Evolutionary conservation across 106 monocot species (phyloP).

Genomic region (Dioscorea zingiberensis): DNA sequence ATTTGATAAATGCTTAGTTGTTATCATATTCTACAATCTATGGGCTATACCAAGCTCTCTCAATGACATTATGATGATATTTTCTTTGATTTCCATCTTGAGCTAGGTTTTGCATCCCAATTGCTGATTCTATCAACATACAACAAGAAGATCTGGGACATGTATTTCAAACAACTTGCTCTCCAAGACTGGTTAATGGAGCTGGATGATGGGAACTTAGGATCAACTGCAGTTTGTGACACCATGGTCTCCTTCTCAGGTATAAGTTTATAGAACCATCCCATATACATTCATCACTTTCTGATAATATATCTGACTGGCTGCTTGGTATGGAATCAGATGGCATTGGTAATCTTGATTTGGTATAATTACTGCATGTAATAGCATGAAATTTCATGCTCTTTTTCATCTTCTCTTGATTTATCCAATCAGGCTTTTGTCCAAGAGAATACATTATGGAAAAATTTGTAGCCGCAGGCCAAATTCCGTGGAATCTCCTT

Average conservation of each 20-base stretch:
- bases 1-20: too few species aligned
- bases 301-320: too few species aligned
- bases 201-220: conserved; percentile 67
- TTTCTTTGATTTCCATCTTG: too few species aligned
- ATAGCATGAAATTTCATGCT: too few species aligned
- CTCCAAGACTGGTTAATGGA: conserved; percentile 49
- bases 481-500: conserved; percentile 78
- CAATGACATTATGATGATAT: too few species aligned
- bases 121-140: conserved; percentile 76
- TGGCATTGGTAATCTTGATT: too few species aligned
- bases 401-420: too few species aligned
- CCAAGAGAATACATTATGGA: conserved; percentile 97
- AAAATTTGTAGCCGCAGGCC: conserved; percentile 97
- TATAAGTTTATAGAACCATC: conserved; percentile 6
- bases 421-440: conserved; percentile 45
- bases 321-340: too few species aligned
- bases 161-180: conserved; percentile 71
- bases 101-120: conserved; percentile 58
- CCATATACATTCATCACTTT: too few species aligned
- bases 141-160: conserved; percentile 69
- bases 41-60: too few species aligned
- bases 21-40: too few species aligned
- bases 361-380: too few species aligned
- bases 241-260: conserved; percentile 83
- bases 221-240: conserved; percentile 78